Conservation (phyloP, 176 grass and related monocot genomes). For the Dendrocalamus sinicus region DNA sequence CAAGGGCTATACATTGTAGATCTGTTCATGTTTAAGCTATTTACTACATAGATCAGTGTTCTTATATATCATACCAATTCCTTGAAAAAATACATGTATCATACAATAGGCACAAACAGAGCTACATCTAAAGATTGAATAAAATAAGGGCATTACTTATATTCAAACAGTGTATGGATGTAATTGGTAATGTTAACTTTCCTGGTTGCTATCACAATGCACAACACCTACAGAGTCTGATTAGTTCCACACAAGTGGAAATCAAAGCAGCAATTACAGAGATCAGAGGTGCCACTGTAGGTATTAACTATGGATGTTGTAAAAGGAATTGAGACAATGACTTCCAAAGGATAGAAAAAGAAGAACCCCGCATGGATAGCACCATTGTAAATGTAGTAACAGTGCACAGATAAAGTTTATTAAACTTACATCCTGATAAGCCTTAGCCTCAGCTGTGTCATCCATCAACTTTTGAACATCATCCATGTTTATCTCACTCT, state of each 20-base stretch:
- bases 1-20: background rate
- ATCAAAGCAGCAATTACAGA: constrained; percentile 19
- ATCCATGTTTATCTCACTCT: constrained; percentile 95
- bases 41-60: background rate
- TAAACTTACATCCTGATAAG: constrained; percentile 94
- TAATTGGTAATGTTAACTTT: constrained; percentile 17
- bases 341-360: background rate
- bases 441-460: constrained; percentile 94
- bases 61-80: background rate
- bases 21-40: constrained; percentile 27
- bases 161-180: background rate
- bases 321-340: constrained; percentile 22
- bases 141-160: constrained; percentile 11
- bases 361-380: constrained; percentile 25
- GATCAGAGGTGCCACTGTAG: background rate
- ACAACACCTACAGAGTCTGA: constrained; percentile 6
- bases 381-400: constrained; percentile 1
- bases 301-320: background rate
- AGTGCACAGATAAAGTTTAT: constrained; percentile 21
- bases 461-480: constrained; percentile 99
- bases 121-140: background rate
- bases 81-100: background rate
- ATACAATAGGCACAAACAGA: background rate
- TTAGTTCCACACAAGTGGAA: background rate
- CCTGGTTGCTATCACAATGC: background rate